phyloP scores from a whole-genome alignment of 768 basidiomycete species.

The Pulveroboletus sp. region DNA sequence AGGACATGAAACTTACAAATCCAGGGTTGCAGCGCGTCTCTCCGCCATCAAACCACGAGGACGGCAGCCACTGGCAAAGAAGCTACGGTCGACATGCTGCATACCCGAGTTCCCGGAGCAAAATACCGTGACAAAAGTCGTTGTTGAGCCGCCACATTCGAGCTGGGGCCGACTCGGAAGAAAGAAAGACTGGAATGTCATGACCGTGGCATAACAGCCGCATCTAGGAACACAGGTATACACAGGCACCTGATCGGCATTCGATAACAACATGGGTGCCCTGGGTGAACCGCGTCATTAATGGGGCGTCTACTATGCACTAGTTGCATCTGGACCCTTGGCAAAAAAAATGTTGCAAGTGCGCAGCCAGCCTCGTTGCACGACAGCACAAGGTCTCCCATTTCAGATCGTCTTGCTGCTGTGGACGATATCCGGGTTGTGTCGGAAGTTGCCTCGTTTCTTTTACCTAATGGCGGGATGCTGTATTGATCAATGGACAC shows the following conservation, averaged over 20 bases:
- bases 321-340: too few relatives aligned
- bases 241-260: conserved; percentile 6
- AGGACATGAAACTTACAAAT: conserved; percentile 18
- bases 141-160: not conserved
- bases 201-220: too few relatives aligned
- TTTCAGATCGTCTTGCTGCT: not conserved
- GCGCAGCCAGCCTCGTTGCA: conserved; percentile 18
- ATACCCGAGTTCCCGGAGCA: not conserved
- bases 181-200: not conserved
- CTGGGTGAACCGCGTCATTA: conserved; percentile 5
- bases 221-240: not conserved
- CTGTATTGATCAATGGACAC: conserved; percentile 12
- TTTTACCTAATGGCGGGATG: conserved; percentile 16
- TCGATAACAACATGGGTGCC: not conserved
- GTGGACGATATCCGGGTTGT: not conserved
- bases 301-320: too few relatives aligned
- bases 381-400: not conserved
- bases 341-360: too few relatives aligned
- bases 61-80: conserved; percentile 5
- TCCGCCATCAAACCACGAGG: conserved; percentile 11
- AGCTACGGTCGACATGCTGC: not conserved
- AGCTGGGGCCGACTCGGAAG: not conserved
- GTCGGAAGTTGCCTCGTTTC: not conserved
- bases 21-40: conserved; percentile 13
- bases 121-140: not conserved